These are phyloP conservation scores for Rutstroemia sp. DNA, from an alignment of 2,329 filamentous ascomycete genomes.

Conservation along the genomic window DNA sequence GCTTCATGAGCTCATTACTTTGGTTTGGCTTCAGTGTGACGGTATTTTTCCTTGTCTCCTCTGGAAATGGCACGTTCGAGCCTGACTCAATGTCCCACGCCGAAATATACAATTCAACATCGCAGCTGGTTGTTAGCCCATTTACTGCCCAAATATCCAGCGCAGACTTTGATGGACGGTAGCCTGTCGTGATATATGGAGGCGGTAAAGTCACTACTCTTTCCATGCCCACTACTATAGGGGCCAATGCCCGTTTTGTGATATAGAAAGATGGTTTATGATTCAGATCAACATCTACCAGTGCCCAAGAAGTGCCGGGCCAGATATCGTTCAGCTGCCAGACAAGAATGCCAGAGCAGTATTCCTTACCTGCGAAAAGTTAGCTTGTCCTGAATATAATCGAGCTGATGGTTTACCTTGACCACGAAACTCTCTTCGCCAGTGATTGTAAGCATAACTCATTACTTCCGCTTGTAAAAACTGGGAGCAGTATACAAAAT, in stretches of 20 bases:
- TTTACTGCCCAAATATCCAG: conserved; percentile 22
- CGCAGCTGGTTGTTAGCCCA: conserved; percentile 8
- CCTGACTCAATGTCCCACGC: conserved; percentile 56
- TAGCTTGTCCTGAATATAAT: too few relatives aligned
- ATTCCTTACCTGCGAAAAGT: conserved; percentile 11
- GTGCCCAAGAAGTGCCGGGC: conserved; percentile 58
- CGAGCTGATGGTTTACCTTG: neutral
- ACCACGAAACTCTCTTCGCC: conserved; percentile 22
- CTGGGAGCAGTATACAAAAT: conserved; percentile 26
- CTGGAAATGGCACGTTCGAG: conserved; percentile 41
- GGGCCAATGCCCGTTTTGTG: conserved; percentile 38
- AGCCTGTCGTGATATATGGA: conserved; percentile 18
- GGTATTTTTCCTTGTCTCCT: conserved; percentile 21
- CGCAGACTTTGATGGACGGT: conserved; percentile 10
- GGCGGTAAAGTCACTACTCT: conserved; percentile 11
- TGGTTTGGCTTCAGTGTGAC: conserved; percentile 36
- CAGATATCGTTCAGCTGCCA: conserved; percentile 69
- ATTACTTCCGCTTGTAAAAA: conserved; percentile 26
- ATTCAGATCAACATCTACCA: conserved; percentile 50
- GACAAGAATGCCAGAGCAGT: conserved; percentile 56
- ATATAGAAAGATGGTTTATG: conserved; percentile 46
- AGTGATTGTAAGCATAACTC: conserved; percentile 26
- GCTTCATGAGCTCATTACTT: conserved; percentile 49
- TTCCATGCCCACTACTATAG: conserved; percentile 20
- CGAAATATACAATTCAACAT: conserved; percentile 31